Conservation (phyloP, 106 monocot genomes). For the Chionographis japonica region DNA sequence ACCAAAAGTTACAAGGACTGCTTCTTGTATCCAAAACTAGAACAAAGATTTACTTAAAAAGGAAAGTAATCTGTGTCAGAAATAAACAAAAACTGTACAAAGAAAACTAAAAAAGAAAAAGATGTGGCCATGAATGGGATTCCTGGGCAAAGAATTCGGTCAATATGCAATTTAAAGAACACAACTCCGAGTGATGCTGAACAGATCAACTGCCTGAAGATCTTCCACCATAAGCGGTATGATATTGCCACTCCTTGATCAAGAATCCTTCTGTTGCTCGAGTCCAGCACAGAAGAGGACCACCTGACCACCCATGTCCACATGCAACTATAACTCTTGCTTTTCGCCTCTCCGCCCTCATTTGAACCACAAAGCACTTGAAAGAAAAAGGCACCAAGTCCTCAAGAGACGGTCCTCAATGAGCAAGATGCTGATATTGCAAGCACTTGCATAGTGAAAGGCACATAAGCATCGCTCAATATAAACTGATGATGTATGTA, state of each 20-base stretch:
- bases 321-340: neutral
- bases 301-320: constrained; percentile 7
- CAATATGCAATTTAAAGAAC: constrained; percentile 22
- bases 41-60: neutral
- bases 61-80: neutral
- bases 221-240: neutral
- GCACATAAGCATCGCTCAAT: neutral
- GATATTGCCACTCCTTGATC: neutral
- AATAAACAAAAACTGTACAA: constrained; percentile 24
- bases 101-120: constrained; percentile 7
- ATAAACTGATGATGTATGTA: neutral
- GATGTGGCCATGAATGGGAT: constrained; percentile 13
- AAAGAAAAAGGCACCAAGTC: neutral
- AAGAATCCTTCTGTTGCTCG: constrained; percentile 1
- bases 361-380: neutral
- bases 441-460: neutral
- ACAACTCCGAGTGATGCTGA: constrained; percentile 1
- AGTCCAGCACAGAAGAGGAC: neutral
- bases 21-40: neutral
- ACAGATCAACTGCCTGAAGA: constrained; percentile 4
- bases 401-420: neutral
- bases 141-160: constrained; percentile 28
- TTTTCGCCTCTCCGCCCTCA: neutral
- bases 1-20: neutral
- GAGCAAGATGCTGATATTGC: neutral